These are phyloP conservation scores for Chalara sp. DNA, from an alignment of 2,329 filamentous ascomycete genomes.

Conservation along the genomic window DNA sequence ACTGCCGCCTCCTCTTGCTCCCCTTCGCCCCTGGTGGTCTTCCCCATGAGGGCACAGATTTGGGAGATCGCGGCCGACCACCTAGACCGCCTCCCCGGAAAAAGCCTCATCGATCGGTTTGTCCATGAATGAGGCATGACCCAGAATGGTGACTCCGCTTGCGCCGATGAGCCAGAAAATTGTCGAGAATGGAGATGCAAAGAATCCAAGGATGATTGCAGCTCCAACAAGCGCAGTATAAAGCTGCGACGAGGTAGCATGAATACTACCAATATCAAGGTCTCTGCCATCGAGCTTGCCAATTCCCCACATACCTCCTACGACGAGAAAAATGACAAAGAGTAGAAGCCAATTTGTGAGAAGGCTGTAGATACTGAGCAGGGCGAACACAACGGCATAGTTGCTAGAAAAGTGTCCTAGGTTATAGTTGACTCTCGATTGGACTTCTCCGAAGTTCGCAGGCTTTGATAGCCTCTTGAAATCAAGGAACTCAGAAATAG, in stretches of 20 bases:
- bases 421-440: slow-evolving; percentile 95
- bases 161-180: slow-evolving; percentile 95
- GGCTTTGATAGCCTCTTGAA: slow-evolving; percentile 95
- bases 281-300: slow-evolving; percentile 85
- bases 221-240: slow-evolving; percentile 84
- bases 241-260: slow-evolving; percentile 84
- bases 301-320: slow-evolving; percentile 84
- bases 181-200: slow-evolving; percentile 74
- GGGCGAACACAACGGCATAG: slow-evolving; percentile 87
- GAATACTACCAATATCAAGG: slow-evolving; percentile 75
- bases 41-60: slow-evolving; percentile 92
- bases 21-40: slow-evolving; percentile 92
- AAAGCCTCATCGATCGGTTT: slow-evolving; percentile 99
- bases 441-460: slow-evolving; percentile 80
- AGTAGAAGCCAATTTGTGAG: slow-evolving; percentile 81
- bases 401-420: slow-evolving; percentile 96
- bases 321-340: slow-evolving; percentile 86
- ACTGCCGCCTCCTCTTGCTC: slow-evolving; percentile 51
- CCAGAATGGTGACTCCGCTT: slow-evolving; percentile 85
- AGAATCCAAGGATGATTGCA: slow-evolving; percentile 76
- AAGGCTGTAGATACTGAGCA: slow-evolving; percentile 93
- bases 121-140: slow-evolving; percentile 92
- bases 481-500: slow-evolving; percentile 90
- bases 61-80: slow-evolving; percentile 99
- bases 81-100: slow-evolving; percentile 99